Conservation (phyloP, 1,284 basidiomycete genomes). For the Boletus sp. region DNA sequence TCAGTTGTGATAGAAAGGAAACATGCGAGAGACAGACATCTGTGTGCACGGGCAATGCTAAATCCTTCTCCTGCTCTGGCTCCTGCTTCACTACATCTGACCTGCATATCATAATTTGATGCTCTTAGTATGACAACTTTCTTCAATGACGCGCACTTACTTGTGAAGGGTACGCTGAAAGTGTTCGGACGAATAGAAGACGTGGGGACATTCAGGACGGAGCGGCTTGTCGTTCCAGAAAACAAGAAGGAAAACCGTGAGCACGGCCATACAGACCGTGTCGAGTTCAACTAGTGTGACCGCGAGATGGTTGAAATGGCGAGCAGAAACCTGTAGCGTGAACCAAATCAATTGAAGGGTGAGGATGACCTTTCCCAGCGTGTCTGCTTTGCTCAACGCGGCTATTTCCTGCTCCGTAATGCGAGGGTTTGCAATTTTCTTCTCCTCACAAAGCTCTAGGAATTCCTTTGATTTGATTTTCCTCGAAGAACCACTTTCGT, state of each 20-base stretch:
- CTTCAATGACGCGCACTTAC: no score
- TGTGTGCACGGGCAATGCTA: no score
- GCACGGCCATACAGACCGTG: neutral
- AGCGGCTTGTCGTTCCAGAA: conserved; percentile 10
- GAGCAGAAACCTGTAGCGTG: neutral
- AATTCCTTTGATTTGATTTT: neutral
- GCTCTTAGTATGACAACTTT: neutral
- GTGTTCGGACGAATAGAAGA: conserved; percentile 6
- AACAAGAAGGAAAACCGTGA: neutral
- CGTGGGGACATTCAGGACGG: neutral
- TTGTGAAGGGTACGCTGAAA: no score
- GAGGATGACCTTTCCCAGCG: neutral
- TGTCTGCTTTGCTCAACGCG: neutral
- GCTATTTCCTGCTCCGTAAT: neutral
- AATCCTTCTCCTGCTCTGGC: no score
- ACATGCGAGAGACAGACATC: no score
- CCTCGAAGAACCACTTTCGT: neutral
- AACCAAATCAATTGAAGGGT: neutral
- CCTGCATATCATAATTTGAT: neutral
- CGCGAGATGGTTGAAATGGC: neutral
- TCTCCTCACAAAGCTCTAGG: neutral
- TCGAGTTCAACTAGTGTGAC: conserved; percentile 2
- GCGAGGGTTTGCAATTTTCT: conserved; percentile 5
- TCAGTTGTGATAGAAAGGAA: no score
- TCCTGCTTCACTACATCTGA: neutral